phyloP scores from a whole-genome alignment of 768 basidiomycete species.

The Leccinum boreale region DNA sequence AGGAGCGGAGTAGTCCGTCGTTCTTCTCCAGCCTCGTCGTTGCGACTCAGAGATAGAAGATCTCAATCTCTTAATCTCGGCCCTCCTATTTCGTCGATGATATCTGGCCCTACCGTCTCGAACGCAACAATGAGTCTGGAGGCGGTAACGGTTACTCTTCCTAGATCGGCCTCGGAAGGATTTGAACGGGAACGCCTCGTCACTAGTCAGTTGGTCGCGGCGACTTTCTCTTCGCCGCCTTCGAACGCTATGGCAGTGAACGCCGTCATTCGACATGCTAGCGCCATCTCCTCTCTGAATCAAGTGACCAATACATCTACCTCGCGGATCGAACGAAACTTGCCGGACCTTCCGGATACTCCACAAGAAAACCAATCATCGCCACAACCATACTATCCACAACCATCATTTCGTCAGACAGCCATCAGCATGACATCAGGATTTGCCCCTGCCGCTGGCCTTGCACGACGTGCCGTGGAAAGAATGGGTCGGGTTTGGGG shows the following conservation, averaged over 20 bases:
- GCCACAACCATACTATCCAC: constrained; percentile 13
- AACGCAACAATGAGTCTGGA: constrained; percentile 32
- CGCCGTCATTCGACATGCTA: constrained; percentile 25
- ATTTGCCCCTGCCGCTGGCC: constrained; percentile 67
- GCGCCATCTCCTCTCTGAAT: constrained; percentile 12
- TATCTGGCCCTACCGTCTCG: constrained; percentile 22
- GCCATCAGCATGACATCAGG: constrained; percentile 70
- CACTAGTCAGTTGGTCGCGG: constrained; percentile 39
- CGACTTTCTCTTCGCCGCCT: constrained; percentile 36
- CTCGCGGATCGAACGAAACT: constrained; percentile 25
- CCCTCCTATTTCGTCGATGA: constrained; percentile 30
- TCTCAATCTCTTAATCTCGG: constrained; percentile 63
- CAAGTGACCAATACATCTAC: constrained; percentile 28
- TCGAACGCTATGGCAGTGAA: constrained; percentile 20
- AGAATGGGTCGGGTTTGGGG: constrained; percentile 69
- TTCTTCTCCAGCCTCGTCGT: constrained; percentile 43
- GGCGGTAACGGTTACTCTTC: constrained; percentile 26
- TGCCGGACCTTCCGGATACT: constrained; percentile 30
- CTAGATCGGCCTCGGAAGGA: constrained; percentile 26
- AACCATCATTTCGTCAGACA: constrained; percentile 52
- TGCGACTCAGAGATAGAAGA: constrained; percentile 51
- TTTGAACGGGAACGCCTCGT: constrained; percentile 42
- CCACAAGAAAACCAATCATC: constrained; percentile 7
- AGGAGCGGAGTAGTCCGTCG: constrained; percentile 18
- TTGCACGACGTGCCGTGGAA: constrained; percentile 76